phyloP scores from a whole-genome alignment of 495 filamentous ascomycete species.

The Cryomyces minteri region DNA sequence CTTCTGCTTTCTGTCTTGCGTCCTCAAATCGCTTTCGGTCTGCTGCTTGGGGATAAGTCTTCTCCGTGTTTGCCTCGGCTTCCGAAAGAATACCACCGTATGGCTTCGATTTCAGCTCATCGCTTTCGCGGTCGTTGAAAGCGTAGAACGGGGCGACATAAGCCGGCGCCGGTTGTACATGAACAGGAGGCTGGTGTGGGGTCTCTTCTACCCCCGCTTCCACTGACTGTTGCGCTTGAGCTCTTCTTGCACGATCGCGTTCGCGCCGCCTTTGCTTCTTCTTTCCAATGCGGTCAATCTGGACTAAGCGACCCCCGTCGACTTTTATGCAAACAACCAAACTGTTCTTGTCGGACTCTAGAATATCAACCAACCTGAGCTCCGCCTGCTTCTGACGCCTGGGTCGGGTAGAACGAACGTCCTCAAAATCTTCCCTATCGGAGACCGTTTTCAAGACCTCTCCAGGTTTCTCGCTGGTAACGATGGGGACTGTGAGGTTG shows the following conservation, averaged over 20 bases:
- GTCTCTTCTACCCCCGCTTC: slow-evolving; percentile 6
- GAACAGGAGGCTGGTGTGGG: slow-evolving; percentile 33
- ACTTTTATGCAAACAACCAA: slow-evolving; percentile 42
- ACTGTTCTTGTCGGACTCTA: slow-evolving; percentile 20
- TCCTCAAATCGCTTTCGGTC: slow-evolving; percentile 77
- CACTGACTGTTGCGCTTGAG: slow-evolving; percentile 10
- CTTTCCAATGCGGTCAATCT: slow-evolving; percentile 32
- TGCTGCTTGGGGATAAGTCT: slow-evolving; percentile 58
- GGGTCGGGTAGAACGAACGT: background rate
- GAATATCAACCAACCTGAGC: slow-evolving; percentile 14
- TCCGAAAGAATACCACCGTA: slow-evolving; percentile 89
- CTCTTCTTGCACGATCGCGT: slow-evolving; percentile 19
- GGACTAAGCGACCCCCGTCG: slow-evolving; percentile 34
- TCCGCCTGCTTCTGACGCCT: slow-evolving; percentile 8
- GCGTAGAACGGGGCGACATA: slow-evolving; percentile 57
- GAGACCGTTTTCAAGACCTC: slow-evolving; percentile 14
- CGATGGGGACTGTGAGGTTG: background rate
- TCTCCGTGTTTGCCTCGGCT: slow-evolving; percentile 75
- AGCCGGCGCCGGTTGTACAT: slow-evolving; percentile 18
- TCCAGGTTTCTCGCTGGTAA: slow-evolving; percentile 12
- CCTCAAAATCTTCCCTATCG: background rate
- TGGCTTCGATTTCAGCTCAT: slow-evolving; percentile 80
- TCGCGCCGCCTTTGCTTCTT: slow-evolving; percentile 28
- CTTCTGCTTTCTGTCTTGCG: slow-evolving; percentile 75
- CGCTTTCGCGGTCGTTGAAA: slow-evolving; percentile 69